Base-by-base conservation (phyloP, 164 flowering plant species). In the Vitis amurensis region DNA sequence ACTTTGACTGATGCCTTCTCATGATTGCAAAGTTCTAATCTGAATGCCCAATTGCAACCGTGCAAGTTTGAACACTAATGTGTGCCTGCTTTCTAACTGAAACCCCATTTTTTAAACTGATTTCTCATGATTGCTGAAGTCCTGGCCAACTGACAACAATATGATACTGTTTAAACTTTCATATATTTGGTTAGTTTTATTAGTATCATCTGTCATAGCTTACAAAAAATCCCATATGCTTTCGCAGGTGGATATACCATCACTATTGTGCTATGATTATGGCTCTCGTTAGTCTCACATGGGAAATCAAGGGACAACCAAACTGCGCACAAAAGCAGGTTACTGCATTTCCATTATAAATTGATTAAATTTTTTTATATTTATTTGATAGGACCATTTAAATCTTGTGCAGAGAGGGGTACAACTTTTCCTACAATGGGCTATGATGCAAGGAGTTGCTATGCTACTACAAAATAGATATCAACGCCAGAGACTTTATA, bases 401-500 rank as follows among this genome's bases (percentile, higher is more conserved):
- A 55, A 23, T 69, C 58, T 68, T 74, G 55, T 79, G 77, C 93
- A 95, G 99, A 88, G 82, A 76, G 97, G 96, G 11, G 91, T 93
- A 13, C 82, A 87, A 72, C 90, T 95, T 49, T 95, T 93, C 74
- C 83, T 95, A 63, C 79, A 81, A 63, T 95, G 98, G 99, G 98
- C 99, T 61, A 89, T 93, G 75, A 86, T 95, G 98, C 99, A 95
- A 91, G 99, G 97, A 73, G 79, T 95, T 71, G 97, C 97, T 49
- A 95, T 95, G 99, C 89, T 95, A 75, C 83, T 95, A 8, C 99
- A 95, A 70, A 95, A 95, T 67, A 85, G 97, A 83, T 95, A 95
- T 78, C 99, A 95, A 62, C 88, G 99, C 44, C 99, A 91, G 73
- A 88, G 99, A 73, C 83, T 95, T 12, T 95, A 93, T 77, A 95